Evolutionary conservation across 345 rosid species (phyloP).

Genomic region (Salix brachista): DNA sequence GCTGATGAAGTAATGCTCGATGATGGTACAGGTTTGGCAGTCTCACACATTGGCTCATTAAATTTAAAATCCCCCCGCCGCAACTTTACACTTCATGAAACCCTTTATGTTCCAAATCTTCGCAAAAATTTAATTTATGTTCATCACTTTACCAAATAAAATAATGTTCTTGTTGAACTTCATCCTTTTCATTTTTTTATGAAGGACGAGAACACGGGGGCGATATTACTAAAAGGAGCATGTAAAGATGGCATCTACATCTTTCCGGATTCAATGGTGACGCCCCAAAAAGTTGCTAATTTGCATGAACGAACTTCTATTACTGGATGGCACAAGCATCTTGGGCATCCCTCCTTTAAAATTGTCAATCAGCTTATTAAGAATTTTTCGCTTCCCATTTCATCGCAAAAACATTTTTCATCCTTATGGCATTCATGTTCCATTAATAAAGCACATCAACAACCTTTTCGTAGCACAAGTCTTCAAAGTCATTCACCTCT

Average conservation of each 20-base stretch:
- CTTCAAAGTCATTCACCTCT: background rate
- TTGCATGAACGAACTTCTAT: background rate
- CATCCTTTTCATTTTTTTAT: too few relatives aligned
- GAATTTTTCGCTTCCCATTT: too few relatives aligned
- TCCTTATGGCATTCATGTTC: background rate
- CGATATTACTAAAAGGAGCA: background rate
- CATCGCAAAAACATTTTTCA: too few relatives aligned
- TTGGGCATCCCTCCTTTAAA: background rate
- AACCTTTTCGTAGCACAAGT: background rate
- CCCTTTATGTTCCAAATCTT: background rate
- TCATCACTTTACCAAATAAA: background rate
- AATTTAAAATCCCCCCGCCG: background rate
- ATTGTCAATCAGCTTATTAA: too few relatives aligned
- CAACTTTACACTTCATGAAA: background rate
- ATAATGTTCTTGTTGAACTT: too few relatives aligned
- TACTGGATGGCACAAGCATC: background rate
- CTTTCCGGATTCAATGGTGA: fast-evolving
- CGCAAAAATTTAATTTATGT: too few relatives aligned
- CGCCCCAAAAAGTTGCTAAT: fast-evolving
- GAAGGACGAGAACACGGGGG: background rate
- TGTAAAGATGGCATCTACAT: background rate
- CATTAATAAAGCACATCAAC: background rate
- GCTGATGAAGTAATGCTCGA: background rate
- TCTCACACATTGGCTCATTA: background rate
- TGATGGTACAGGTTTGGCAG: background rate